phyloP scores from a whole-genome alignment of 441 rosid genomes.

The Sinapis alba region DNA sequence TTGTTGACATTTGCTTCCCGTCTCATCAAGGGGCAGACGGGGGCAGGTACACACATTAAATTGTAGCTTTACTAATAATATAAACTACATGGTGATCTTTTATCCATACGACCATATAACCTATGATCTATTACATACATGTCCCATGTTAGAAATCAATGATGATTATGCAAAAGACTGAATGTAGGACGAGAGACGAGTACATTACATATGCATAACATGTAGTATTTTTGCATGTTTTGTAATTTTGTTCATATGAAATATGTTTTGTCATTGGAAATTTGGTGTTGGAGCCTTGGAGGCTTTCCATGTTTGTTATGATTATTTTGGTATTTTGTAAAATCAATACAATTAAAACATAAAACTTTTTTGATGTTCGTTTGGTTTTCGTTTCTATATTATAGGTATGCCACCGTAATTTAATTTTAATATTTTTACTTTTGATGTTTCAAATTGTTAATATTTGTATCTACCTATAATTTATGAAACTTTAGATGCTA shows the following conservation, averaged over 20 bases:
- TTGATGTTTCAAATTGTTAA: too few relatives aligned
- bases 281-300: not conserved
- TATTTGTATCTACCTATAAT: too few relatives aligned
- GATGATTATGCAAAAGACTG: not conserved
- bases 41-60: slow-evolving; percentile 18
- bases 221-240: not conserved
- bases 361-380: too few relatives aligned
- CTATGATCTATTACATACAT: not conserved
- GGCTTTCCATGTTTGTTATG: not conserved
- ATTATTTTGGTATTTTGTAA: too few relatives aligned
- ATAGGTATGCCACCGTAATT: too few relatives aligned
- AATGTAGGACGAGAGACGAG: not conserved
- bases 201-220: not conserved
- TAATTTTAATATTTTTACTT: too few relatives aligned
- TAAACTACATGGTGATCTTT: not conserved
- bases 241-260: not conserved
- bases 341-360: too few relatives aligned
- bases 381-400: too few relatives aligned
- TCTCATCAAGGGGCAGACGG: not conserved
- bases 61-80: not conserved
- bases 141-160: not conserved
- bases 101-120: not conserved
- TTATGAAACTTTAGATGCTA: too few relatives aligned
- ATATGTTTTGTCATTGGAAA: not conserved
- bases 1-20: slow-evolving; percentile 20